Evolutionary conservation across 1,284 basidiomycete genomes (phyloP).

Genomic region (Xerocomus amazonicus): DNA sequence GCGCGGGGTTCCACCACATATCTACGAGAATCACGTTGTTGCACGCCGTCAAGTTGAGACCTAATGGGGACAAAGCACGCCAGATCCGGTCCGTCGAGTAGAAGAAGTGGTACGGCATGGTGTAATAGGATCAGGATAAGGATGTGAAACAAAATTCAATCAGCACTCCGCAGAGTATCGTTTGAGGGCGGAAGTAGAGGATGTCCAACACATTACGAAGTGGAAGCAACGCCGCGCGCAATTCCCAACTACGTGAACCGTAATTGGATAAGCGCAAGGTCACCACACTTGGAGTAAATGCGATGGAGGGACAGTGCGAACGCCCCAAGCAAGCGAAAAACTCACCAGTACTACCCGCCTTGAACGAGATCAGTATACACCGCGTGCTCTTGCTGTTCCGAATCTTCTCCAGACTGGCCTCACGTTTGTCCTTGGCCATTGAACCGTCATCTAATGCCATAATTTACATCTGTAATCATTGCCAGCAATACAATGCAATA

Average conservation of each 20-base stretch:
- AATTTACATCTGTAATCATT: background rate
- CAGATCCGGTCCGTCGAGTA: constrained; percentile 1
- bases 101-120: too few relatives aligned
- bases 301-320: background rate
- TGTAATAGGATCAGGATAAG: background rate
- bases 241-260: background rate
- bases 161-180: constrained; percentile 7
- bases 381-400: constrained; percentile 53
- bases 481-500: background rate
- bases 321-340: constrained; percentile 5
- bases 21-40: constrained; percentile 93
- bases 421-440: constrained; percentile 76
- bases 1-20: constrained; percentile 93
- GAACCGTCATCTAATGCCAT: constrained; percentile 87
- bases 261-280: background rate
- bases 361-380: constrained; percentile 95
- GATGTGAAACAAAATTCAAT: constrained; percentile 8
- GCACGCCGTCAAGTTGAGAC: constrained; percentile 91
- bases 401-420: constrained; percentile 73
- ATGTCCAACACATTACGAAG: background rate
- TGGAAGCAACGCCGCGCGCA: background rate
- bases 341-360: constrained; percentile 85
- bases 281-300: background rate
- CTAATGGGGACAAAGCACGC: constrained; percentile 34
- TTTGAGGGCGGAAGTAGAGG: background rate